Evolutionary conservation across 2,329 filamentous ascomycete species (phyloP).

Genomic region (Trichoderma guizhouense): DNA sequence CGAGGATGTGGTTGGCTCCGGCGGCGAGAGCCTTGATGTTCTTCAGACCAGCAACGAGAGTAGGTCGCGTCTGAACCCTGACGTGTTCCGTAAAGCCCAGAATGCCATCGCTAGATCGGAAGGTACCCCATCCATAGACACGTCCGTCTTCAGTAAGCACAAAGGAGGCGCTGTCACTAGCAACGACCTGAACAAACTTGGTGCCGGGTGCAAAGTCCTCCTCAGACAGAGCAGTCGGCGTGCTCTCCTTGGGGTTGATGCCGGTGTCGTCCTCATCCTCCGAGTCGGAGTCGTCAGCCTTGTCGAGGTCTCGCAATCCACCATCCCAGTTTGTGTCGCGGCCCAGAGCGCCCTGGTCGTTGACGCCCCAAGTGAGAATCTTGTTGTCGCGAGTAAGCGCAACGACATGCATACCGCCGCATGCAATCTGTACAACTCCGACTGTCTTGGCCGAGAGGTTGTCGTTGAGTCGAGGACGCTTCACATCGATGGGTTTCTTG

Average conservation of each 20-base stretch:
- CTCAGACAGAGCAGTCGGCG: conserved; percentile 58
- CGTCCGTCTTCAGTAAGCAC: conserved; percentile 70
- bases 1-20: conserved; percentile 69
- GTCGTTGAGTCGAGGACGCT: conserved; percentile 79
- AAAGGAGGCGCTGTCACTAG: conserved; percentile 73
- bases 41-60: conserved; percentile 59
- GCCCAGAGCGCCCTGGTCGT: conserved; percentile 78
- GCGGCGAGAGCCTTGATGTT: conserved; percentile 63
- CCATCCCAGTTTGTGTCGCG: conserved; percentile 69
- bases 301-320: conserved; percentile 55
- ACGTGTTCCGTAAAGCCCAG: conserved; percentile 59
- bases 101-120: conserved; percentile 63
- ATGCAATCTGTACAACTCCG: conserved; percentile 72
- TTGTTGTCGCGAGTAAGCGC: conserved; percentile 76
- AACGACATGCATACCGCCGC: conserved; percentile 78
- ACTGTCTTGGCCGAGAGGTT: conserved; percentile 58
- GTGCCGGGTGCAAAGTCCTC: conserved; percentile 59
- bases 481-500: conserved; percentile 66
- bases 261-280: conserved; percentile 62
- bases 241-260: conserved; percentile 70
- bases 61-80: conserved; percentile 48
- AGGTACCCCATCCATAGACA: conserved; percentile 83
- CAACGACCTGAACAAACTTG: conserved; percentile 61
- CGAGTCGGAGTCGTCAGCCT: conserved; percentile 51
- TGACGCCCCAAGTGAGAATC: conserved; percentile 84